Percentiles rank a stretch among this genome's conserved stretches.
phyloP scores from a whole-genome alignment of 129 eudicot genomes.

The Pittosporum tobira region DNA sequence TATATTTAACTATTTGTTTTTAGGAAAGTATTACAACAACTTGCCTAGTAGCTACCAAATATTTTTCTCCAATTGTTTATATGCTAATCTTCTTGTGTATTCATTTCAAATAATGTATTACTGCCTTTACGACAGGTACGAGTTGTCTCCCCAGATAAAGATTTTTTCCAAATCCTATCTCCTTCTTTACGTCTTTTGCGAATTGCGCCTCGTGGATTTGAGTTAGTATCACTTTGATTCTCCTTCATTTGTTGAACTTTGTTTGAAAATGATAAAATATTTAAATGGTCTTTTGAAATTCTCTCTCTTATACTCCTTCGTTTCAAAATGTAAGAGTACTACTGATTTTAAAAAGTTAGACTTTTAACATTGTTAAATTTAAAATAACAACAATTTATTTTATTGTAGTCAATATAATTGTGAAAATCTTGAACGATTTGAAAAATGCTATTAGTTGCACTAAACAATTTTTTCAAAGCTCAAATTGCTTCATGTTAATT shows the following conservation, averaged over 20 bases:
- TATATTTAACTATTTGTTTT: background rate
- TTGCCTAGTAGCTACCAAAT: background rate
- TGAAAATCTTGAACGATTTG: too few species aligned
- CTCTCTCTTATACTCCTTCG: too few species aligned
- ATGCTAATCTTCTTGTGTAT: background rate
- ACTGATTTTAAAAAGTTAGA: too few species aligned
- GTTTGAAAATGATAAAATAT: background rate
- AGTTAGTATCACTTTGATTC: slow-evolving; percentile 43
- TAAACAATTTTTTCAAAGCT: too few species aligned
- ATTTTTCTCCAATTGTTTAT: background rate
- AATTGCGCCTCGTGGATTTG: slow-evolving; percentile 92
- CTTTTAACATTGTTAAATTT: too few species aligned
- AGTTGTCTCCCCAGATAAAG: slow-evolving; percentile 98
- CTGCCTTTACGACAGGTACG: slow-evolving; percentile 56
- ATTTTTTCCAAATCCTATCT: slow-evolving; percentile 91
- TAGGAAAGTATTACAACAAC: background rate
- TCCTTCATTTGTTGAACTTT: background rate
- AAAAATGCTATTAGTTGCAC: too few species aligned
- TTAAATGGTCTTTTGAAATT: background rate
- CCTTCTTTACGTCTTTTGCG: slow-evolving; percentile 94
- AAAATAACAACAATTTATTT: too few species aligned
- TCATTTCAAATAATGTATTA: background rate
- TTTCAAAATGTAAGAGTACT: too few species aligned
- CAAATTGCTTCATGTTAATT: too few species aligned
- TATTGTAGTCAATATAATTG: too few species aligned